Percentiles rank a stretch among this genome's conserved stretches.
Conservation (phyloP, 345 rosid species). For the Eucalyptus cloeziana region DNA sequence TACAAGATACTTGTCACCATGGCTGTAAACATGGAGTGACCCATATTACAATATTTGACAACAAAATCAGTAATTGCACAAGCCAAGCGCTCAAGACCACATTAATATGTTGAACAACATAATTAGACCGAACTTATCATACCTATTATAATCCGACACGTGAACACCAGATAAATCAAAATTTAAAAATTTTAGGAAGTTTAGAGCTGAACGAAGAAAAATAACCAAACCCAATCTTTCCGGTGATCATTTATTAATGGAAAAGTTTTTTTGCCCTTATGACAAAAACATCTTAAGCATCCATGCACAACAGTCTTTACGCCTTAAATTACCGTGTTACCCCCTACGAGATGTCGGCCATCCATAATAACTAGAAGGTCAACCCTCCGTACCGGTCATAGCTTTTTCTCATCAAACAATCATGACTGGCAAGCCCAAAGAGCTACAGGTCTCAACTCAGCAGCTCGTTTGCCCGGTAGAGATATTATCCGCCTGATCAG, state of each 20-base stretch:
- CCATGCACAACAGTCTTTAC: not conserved
- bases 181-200: not conserved
- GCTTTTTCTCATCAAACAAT: not conserved
- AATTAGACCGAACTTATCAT: not conserved
- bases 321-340: not conserved
- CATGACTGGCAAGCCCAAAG: not conserved
- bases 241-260: not conserved
- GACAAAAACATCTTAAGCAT: not conserved
- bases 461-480: fast-evolving
- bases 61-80: not conserved
- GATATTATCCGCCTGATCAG: not conserved
- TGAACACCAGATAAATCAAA: not conserved
- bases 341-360: fast-evolving
- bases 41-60: not conserved
- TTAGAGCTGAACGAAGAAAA: not conserved
- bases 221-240: not conserved
- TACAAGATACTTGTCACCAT: not conserved
- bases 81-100: not conserved
- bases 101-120: not conserved
- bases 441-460: not conserved
- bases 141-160: not conserved
- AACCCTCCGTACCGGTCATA: not conserved
- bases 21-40: not conserved
- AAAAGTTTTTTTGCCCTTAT: not conserved
- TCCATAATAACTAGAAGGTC: not conserved